These are phyloP conservation scores for Leccinum subrobustum DNA, from an alignment of 1,284 basidiomycete species.

Conservation along the genomic window DNA sequence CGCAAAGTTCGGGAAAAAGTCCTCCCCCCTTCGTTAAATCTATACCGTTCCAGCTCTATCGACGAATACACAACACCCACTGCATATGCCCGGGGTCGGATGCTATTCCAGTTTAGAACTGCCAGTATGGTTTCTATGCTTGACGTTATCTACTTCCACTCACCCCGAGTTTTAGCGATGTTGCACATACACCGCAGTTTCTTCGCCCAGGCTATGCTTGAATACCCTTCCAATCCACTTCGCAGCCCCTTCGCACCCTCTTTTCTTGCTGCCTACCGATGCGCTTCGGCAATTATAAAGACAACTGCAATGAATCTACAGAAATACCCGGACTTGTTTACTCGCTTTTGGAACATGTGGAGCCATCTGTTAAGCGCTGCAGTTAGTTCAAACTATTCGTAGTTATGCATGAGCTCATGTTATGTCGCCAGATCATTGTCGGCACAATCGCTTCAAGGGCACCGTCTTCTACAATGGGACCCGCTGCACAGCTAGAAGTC, in stretches of 20 bases:
- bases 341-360: conserved; percentile 55
- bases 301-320: conserved; percentile 49
- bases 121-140: conserved; percentile 35
- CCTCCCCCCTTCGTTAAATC: conserved; percentile 50
- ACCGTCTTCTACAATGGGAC: conserved; percentile 56
- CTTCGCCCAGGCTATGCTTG: conserved; percentile 61
- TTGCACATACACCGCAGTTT: conserved; percentile 59
- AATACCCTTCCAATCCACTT: conserved; percentile 58
- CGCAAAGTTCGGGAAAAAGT: conserved; percentile 54
- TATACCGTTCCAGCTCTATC: conserved; percentile 43
- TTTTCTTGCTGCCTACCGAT: conserved; percentile 60
- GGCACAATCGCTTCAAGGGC: conserved; percentile 55
- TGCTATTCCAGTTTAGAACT: conserved; percentile 52
- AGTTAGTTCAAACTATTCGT: conserved; percentile 31
- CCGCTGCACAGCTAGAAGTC: conserved; percentile 55
- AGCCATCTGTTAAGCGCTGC: conserved; percentile 55
- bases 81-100: conserved; percentile 46
- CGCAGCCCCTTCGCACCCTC: conserved; percentile 63
- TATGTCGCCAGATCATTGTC: conserved; percentile 47
- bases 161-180: conserved; percentile 38
- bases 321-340: conserved; percentile 51
- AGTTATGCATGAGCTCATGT: conserved; percentile 15
- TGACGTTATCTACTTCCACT: conserved; percentile 5
- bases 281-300: conserved; percentile 58
- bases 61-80: conserved; percentile 50